Percentiles rank a stretch among this genome's conserved stretches.
phyloP scores from a whole-genome alignment of 306 rosid genomes.

The Nissolia schottii region DNA sequence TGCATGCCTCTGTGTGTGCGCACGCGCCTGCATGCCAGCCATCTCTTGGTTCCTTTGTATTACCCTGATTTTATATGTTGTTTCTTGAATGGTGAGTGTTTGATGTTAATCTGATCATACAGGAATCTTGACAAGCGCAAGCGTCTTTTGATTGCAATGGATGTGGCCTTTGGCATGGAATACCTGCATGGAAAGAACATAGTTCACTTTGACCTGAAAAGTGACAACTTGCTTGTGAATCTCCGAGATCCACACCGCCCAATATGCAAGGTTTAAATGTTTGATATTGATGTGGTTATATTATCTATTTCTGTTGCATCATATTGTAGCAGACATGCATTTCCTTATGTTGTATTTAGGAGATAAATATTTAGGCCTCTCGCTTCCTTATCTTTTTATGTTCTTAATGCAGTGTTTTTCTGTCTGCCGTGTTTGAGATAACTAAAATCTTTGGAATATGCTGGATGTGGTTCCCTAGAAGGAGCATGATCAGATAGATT shows the following conservation, averaged over 20 bases:
- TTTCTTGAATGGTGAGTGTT: background rate
- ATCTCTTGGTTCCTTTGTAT: background rate
- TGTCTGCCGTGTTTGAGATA: background rate
- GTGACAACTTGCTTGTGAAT: constrained; percentile 85
- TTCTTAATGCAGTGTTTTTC: background rate
- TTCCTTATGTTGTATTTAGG: background rate
- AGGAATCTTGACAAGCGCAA: constrained; percentile 85
- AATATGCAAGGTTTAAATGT: constrained; percentile 72
- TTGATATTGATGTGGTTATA: constrained; percentile 4
- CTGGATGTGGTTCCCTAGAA: constrained; percentile 2
- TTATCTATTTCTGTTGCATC: background rate
- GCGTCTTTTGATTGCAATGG: constrained; percentile 77
- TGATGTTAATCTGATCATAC: constrained; percentile 20
- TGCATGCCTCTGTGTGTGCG: background rate
- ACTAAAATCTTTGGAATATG: background rate
- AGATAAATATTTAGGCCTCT: background rate
- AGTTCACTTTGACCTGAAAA: constrained; percentile 87
- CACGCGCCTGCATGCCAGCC: background rate
- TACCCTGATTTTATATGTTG: background rate
- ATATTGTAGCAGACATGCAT: background rate
- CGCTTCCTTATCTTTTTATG: background rate
- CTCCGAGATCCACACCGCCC: constrained; percentile 92
- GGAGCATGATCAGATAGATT: background rate
- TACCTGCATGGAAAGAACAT: constrained; percentile 74
- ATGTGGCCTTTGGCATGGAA: constrained; percentile 89